Evolutionary conservation across 2,329 filamentous ascomycete genomes (phyloP).

Genomic region (Gnomoniopsis sp.): DNA sequence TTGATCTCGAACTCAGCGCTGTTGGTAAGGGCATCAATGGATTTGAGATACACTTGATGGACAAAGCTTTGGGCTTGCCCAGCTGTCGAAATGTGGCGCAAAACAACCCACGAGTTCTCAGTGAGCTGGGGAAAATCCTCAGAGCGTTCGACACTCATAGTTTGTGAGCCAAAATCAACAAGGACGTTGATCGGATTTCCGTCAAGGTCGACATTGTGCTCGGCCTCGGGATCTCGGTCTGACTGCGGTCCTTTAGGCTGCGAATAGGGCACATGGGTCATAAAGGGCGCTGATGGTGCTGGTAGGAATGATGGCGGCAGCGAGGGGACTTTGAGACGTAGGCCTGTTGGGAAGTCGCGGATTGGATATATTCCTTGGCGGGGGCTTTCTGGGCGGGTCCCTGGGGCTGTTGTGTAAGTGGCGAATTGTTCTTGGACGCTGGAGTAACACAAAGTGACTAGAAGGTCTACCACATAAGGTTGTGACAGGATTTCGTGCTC

Average conservation of each 20-base stretch:
- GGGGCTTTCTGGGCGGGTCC: too few relatives aligned
- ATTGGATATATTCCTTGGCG: slow-evolving; percentile 33
- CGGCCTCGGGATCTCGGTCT: too few relatives aligned
- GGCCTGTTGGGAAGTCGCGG: slow-evolving; percentile 41
- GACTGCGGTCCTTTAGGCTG: too few relatives aligned
- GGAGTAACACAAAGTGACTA: slow-evolving; percentile 79
- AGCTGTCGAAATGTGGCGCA: slow-evolving; percentile 1
- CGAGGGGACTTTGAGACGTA: slow-evolving; percentile 33
- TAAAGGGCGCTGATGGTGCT: not conserved
- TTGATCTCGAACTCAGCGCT: not conserved
- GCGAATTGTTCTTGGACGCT: too few relatives aligned
- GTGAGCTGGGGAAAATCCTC: not conserved
- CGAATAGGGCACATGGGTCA: not conserved
- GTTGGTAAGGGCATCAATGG: not conserved
- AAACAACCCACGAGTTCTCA: slow-evolving; percentile 6
- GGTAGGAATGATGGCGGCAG: not conserved
- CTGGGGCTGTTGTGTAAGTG: too few relatives aligned
- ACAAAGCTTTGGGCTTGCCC: not conserved
- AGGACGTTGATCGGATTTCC: slow-evolving; percentile 12
- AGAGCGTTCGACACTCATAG: not conserved
- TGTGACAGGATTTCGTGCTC: slow-evolving; percentile 80
- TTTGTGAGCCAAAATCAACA: not conserved
- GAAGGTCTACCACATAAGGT: slow-evolving; percentile 78
- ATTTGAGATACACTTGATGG: slow-evolving; percentile 5
- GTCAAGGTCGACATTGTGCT: too few relatives aligned